Percentiles rank a stretch among this genome's conserved stretches.
phyloP scores from a whole-genome alignment of 768 basidiomycete species.

The Calocybe gangraenosa region DNA sequence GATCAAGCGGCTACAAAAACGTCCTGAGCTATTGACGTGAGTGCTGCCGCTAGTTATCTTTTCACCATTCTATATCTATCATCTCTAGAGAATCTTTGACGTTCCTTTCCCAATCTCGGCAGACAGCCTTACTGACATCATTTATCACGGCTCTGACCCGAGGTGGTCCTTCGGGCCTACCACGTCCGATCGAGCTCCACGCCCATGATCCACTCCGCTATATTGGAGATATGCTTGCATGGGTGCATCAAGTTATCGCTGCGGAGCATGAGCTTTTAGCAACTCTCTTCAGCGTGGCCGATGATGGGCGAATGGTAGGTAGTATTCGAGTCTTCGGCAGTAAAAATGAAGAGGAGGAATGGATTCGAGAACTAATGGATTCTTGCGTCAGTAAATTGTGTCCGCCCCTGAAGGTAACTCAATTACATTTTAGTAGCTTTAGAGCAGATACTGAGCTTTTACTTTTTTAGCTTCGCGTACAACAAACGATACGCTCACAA shows the following conservation, averaged over 20 bases:
- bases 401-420: conserved; percentile 77
- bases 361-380: conserved; percentile 80
- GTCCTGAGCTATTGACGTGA: conserved; percentile 76
- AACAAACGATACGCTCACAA: conserved; percentile 90
- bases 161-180: conserved; percentile 79
- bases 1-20: conserved; percentile 64
- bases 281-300: conserved; percentile 69
- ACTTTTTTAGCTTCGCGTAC: conserved; percentile 71
- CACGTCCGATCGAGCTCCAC: conserved; percentile 94
- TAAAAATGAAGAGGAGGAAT: conserved; percentile 66
- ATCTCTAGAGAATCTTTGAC: conserved; percentile 60
- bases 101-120: conserved; percentile 77
- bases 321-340: conserved; percentile 50
- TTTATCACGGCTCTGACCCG: conserved; percentile 88
- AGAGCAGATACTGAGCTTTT: background rate
- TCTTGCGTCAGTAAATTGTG: conserved; percentile 78
- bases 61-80: background rate
- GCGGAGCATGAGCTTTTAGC: conserved; percentile 94
- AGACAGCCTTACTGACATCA: conserved; percentile 69
- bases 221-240: conserved; percentile 97
- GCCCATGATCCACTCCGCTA: conserved; percentile 97
- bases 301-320: conserved; percentile 72
- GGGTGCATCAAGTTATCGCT: conserved; percentile 96
- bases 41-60: conserved; percentile 16
- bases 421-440: background rate